Conservation (phyloP, 108 stramenopile species). For the Skeletonema marinoi region DNA sequence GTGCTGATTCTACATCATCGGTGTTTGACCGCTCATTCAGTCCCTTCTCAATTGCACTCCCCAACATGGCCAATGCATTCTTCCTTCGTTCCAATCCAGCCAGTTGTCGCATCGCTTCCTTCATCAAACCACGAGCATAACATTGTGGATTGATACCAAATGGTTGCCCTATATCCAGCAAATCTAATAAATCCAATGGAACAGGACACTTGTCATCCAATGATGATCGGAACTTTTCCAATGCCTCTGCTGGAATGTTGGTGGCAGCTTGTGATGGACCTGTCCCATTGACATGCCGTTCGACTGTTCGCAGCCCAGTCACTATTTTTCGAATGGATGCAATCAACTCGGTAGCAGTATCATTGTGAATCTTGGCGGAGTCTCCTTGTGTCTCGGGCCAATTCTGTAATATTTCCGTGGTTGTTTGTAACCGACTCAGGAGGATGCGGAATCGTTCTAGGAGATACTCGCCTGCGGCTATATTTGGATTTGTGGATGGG, state of each 20-base stretch:
- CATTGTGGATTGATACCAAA: slow-evolving; percentile 79
- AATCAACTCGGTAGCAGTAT: slow-evolving; percentile 72
- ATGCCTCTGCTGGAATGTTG: slow-evolving; percentile 30
- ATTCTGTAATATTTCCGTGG: slow-evolving; percentile 68
- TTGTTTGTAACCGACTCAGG: slow-evolving; percentile 51
- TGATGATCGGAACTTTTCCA: slow-evolving; percentile 44
- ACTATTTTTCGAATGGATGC: slow-evolving; percentile 53
- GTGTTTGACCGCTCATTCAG: slow-evolving; percentile 19
- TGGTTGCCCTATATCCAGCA: slow-evolving; percentile 66
- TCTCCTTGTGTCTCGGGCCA: slow-evolving; percentile 72
- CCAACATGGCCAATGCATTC: slow-evolving; percentile 72
- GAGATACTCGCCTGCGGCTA: slow-evolving; percentile 35
- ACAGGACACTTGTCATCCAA: slow-evolving; percentile 65
- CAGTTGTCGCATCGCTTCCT: slow-evolving; percentile 72
- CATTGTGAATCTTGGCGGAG: slow-evolving; percentile 65
- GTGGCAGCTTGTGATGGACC: slow-evolving; percentile 10
- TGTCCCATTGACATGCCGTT: slow-evolving; percentile 56
- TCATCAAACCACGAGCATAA: slow-evolving; percentile 75
- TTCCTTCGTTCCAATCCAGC: slow-evolving; percentile 74
- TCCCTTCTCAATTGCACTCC: slow-evolving; percentile 63
- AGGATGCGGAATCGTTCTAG: slow-evolving; percentile 73
- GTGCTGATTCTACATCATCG: slow-evolving; percentile 1
- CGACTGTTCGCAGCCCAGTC: slow-evolving; percentile 53
- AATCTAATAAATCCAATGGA: slow-evolving; percentile 81
- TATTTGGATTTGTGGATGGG: not conserved